phyloP scores from a whole-genome alignment of 208 protist genomes.

The Herpetomonas tarakana region DNA sequence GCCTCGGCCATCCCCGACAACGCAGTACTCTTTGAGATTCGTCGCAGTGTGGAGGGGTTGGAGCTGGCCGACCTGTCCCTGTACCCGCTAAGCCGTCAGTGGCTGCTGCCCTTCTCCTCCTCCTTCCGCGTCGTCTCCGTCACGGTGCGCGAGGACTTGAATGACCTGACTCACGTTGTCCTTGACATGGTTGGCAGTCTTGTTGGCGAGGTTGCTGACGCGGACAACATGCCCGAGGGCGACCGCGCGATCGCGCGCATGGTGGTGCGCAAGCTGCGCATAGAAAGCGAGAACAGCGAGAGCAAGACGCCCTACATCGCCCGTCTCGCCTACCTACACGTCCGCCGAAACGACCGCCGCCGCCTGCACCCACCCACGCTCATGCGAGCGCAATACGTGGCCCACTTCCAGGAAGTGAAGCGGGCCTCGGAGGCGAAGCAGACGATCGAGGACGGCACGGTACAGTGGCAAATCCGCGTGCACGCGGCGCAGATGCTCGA shows the following conservation, averaged over 20 bases:
- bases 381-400: constrained; percentile 71
- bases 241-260: constrained; percentile 59
- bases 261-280: constrained; percentile 49
- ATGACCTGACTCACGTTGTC: constrained; percentile 70
- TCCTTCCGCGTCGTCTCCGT: constrained; percentile 65
- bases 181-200: constrained; percentile 71
- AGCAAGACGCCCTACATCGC: constrained; percentile 32
- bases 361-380: constrained; percentile 73
- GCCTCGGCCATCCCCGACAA: constrained; percentile 56
- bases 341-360: constrained; percentile 49
- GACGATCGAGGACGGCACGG: constrained; percentile 58
- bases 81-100: constrained; percentile 71
- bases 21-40: constrained; percentile 80
- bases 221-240: constrained; percentile 54
- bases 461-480: constrained; percentile 81
- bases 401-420: constrained; percentile 63
- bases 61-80: constrained; percentile 69
- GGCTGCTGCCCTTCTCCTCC: constrained; percentile 77
- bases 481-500: constrained; percentile 64
- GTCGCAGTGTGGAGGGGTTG: constrained; percentile 44
- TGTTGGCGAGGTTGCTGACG: constrained; percentile 38
- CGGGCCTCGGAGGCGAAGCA: constrained; percentile 57
- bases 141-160: constrained; percentile 30
- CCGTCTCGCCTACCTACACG: constrained; percentile 39
- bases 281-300: constrained; percentile 39